These are phyloP conservation scores for Neopestalotiopsis sp. DNA, from an alignment of 2,329 filamentous ascomycete species.

Conservation along the genomic window DNA sequence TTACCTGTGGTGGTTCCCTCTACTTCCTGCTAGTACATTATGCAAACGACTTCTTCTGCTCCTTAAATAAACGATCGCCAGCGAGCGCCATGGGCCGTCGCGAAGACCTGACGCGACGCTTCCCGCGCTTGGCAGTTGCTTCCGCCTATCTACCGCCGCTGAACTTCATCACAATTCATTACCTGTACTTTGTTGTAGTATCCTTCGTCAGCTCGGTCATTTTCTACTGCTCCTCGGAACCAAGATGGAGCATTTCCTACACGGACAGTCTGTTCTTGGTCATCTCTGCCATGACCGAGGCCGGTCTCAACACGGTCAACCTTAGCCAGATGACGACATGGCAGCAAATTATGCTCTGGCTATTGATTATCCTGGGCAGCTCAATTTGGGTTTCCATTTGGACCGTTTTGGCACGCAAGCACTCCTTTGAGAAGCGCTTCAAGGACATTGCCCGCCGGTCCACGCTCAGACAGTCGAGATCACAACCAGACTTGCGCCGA, in stretches of 20 bases:
- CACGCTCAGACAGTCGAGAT: conserved; percentile 33
- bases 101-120: not conserved
- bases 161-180: conserved; percentile 71
- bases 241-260: conserved; percentile 59
- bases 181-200: conserved; percentile 67
- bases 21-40: not conserved
- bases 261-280: conserved; percentile 71
- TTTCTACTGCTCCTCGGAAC: conserved; percentile 64
- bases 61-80: not conserved
- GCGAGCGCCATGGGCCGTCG: not conserved
- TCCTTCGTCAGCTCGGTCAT: conserved; percentile 62
- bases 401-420: conserved; percentile 65
- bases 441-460: conserved; percentile 53
- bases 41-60: not conserved
- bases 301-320: conserved; percentile 72
- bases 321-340: conserved; percentile 68
- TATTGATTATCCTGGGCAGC: conserved; percentile 70
- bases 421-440: conserved; percentile 68
- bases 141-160: conserved; percentile 46
- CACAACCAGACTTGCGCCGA: not conserved
- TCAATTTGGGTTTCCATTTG: conserved; percentile 71
- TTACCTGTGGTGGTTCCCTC: not conserved
- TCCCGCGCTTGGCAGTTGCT: conserved; percentile 11
- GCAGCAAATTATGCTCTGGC: conserved; percentile 70
- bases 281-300: conserved; percentile 69